phyloP scores from a whole-genome alignment of 1,139 yeast genomes.

The Blastobotrys buckinghamii region DNA sequence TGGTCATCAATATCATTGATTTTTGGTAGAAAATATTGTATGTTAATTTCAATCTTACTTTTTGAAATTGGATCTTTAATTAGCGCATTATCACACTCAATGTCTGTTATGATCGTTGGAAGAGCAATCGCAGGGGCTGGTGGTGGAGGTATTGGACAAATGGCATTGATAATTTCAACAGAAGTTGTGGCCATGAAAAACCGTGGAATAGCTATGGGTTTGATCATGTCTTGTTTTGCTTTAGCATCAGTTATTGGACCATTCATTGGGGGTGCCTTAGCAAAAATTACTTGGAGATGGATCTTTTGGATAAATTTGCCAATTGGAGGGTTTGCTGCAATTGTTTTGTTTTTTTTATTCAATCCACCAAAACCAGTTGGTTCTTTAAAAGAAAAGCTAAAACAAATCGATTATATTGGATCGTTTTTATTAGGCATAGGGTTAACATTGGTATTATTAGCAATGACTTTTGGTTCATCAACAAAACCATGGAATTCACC shows the following conservation, averaged over 20 bases:
- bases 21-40: constrained; percentile 52
- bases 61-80: constrained; percentile 62
- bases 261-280: constrained; percentile 50
- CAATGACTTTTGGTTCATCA: constrained; percentile 45
- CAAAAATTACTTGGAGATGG: constrained; percentile 70
- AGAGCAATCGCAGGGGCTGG: constrained; percentile 69
- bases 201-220: constrained; percentile 48
- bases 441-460: constrained; percentile 42
- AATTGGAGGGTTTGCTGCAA: constrained; percentile 53
- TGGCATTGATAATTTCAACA: constrained; percentile 53
- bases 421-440: constrained; percentile 39
- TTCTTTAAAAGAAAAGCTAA: constrained; percentile 37
- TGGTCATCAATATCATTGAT: constrained; percentile 60
- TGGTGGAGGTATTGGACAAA: constrained; percentile 61
- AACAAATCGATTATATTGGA: constrained; percentile 44
- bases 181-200: constrained; percentile 57
- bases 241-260: constrained; percentile 61
- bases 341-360: constrained; percentile 42
- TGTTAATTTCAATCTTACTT: constrained; percentile 45
- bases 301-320: constrained; percentile 68
- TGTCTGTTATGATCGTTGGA: constrained; percentile 63
- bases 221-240: constrained; percentile 48
- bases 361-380: constrained; percentile 49
- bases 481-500: constrained; percentile 47
- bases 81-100: constrained; percentile 49